Base-by-base conservation (phyloP, 306 rosid genomes). In the Herpetospermum pedunculosum region DNA sequence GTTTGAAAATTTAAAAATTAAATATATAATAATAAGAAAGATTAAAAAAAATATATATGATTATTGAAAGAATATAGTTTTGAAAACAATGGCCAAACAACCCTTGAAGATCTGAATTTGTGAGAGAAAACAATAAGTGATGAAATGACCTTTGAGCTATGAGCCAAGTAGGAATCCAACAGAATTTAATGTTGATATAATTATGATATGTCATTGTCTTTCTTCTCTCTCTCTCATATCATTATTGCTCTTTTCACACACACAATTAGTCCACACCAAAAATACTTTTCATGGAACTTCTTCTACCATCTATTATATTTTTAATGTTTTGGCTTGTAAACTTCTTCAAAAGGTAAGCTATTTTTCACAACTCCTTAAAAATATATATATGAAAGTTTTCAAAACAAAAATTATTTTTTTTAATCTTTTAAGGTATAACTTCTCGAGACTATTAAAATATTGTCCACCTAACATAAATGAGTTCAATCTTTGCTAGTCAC, bases 161-260 rank as follows among this genome's bases (percentile, higher is more conserved):
- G 44, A 37, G 44, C 70, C 70, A 63, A 35, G 44, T 2, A 32
- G 41, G 10, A 62, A 62, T 26, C 28, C 70, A 62, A 62, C 29
- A n/a, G 70, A 63, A 63, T 63, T 63, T 63, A 63, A 63, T 63
- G 29, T 37, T 63, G 70, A 60, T 30, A n/a, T 32, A 59, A 30
- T 35, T 18, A 63, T n/a, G 47, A 63, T 35, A 63, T 34, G 70
- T 35, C 70, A 63, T 10, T 63, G 70, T 19, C 70, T 63, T 63
- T 63, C 44, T 55, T 13, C 48, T 43, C 52, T 47, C 52, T 47
- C 53, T 48, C 53, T 48, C 23, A 18, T 7, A n/a, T 47, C 16
- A 47, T 15, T 43, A 43, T 43, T 43, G 48, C 48, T 43, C 16
- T 43, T 43, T 43, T 43, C 48, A 43, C 48, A 12, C 48, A 30